Percentiles rank a stretch among this genome's conserved stretches.
phyloP scores from a whole-genome alignment of 768 basidiomycete genomes.

The Boletellus emodensis region DNA sequence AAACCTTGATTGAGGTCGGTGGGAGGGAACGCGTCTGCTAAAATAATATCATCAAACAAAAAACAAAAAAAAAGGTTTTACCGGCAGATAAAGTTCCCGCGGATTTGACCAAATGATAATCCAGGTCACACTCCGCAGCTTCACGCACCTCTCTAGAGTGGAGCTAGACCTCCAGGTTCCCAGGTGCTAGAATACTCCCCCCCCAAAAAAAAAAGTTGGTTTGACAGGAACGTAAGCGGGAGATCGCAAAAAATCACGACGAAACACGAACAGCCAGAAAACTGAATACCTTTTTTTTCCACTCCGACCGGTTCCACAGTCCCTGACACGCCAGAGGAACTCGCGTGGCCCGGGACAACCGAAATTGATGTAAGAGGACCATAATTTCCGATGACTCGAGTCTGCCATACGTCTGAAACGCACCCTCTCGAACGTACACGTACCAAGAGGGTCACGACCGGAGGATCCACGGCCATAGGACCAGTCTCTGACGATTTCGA shows the following conservation, averaged over 20 bases:
- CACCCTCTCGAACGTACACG: constrained; percentile 10
- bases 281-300: neutral
- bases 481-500: constrained; percentile 10
- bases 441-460: constrained; percentile 19
- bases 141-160: constrained; percentile 8
- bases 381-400: constrained; percentile 22
- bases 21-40: neutral
- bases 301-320: constrained; percentile 1
- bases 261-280: constrained; percentile 12
- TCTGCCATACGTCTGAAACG: constrained; percentile 2
- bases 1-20: constrained; percentile 3
- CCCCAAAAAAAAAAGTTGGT: neutral
- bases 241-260: neutral
- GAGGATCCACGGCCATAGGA: constrained; percentile 20
- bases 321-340: constrained; percentile 14
- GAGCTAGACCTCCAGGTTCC: constrained; percentile 6
- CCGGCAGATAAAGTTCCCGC: constrained; percentile 18
- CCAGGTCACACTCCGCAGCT: constrained; percentile 2
- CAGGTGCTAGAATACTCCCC: constrained; percentile 3
- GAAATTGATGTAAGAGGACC: constrained; percentile 15
- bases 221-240: neutral
- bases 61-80: neutral
- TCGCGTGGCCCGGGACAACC: constrained; percentile 19
- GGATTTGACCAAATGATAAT: constrained; percentile 13
- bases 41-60: constrained; percentile 2